These are phyloP conservation scores for Suhomyces sp. DNA, from an alignment of 805 yeast genomes.

Conservation along the genomic window DNA sequence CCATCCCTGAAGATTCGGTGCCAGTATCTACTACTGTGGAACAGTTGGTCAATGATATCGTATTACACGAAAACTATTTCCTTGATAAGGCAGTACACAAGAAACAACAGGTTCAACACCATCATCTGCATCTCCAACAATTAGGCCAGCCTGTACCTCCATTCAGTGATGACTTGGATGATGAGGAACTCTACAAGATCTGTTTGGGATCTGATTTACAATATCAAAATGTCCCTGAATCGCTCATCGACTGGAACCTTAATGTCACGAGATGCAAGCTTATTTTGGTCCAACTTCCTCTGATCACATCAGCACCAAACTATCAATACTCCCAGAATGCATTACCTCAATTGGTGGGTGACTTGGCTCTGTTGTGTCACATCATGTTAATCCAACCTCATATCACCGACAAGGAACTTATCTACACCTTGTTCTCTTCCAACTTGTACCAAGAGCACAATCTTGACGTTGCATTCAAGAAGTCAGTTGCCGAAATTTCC, in stretches of 20 bases:
- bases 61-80: conserved; percentile 34
- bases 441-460: conserved; percentile 50
- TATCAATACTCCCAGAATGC: conserved; percentile 31
- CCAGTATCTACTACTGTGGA: conserved; percentile 43
- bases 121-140: conserved; percentile 2
- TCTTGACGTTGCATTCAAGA: conserved; percentile 44
- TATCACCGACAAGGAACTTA: conserved; percentile 43
- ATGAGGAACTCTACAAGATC: conserved; percentile 34
- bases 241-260: conserved; percentile 51
- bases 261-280: conserved; percentile 50
- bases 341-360: conserved; percentile 42
- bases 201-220: conserved; percentile 40
- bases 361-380: conserved; percentile 40
- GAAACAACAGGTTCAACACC: conserved; percentile 12
- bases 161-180: conserved; percentile 16
- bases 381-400: conserved; percentile 40
- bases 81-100: conserved; percentile 12
- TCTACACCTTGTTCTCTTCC: conserved; percentile 39
- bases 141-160: conserved; percentile 4
- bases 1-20: conserved; percentile 46
- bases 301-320: conserved; percentile 37
- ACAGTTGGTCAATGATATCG: conserved; percentile 43
- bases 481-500: conserved; percentile 49
- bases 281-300: conserved; percentile 40
- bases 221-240: conserved; percentile 41